Conservation (phyloP, 163 green algal genomes). For the Coccomyxa subellipsoidea region DNA sequence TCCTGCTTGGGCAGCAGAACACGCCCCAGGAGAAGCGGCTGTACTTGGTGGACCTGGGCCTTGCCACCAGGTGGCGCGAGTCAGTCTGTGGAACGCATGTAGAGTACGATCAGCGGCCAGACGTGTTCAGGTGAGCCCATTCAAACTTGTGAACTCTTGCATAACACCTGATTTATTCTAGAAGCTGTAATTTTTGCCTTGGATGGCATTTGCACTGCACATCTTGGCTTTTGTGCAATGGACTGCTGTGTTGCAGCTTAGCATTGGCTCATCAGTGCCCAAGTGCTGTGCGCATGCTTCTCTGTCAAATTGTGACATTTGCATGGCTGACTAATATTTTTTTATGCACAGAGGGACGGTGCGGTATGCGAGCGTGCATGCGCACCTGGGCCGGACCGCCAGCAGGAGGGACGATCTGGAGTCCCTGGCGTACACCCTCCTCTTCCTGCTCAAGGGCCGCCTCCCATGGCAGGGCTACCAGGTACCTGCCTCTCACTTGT, state of each 20-base stretch:
- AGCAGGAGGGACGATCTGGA: conserved; percentile 95
- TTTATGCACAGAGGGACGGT: conserved; percentile 83
- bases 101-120: conserved; percentile 98
- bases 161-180: too few species aligned
- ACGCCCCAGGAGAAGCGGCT: conserved; percentile 91
- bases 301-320: too few species aligned
- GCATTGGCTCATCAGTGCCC: too few species aligned
- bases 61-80: conserved; percentile 88
- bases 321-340: too few species aligned
- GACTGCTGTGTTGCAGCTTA: too few species aligned
- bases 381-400: conserved; percentile 94
- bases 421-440: conserved; percentile 97
- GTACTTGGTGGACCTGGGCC: conserved; percentile 96
- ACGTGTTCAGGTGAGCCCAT: conserved; percentile 84
- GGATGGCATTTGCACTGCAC: too few species aligned
- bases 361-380: conserved; percentile 96
- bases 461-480: conserved; percentile 99
- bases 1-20: conserved; percentile 88
- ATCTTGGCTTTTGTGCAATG: too few species aligned
- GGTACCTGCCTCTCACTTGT: conserved; percentile 41
- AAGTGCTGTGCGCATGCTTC: too few species aligned
- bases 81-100: conserved; percentile 87
- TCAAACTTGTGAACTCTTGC: neutral
- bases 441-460: conserved; percentile 96
- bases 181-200: too few species aligned